Evolutionary conservation across 2,329 filamentous ascomycete genomes (phyloP).

Genomic region (Fusarium solani-melongenae): DNA sequence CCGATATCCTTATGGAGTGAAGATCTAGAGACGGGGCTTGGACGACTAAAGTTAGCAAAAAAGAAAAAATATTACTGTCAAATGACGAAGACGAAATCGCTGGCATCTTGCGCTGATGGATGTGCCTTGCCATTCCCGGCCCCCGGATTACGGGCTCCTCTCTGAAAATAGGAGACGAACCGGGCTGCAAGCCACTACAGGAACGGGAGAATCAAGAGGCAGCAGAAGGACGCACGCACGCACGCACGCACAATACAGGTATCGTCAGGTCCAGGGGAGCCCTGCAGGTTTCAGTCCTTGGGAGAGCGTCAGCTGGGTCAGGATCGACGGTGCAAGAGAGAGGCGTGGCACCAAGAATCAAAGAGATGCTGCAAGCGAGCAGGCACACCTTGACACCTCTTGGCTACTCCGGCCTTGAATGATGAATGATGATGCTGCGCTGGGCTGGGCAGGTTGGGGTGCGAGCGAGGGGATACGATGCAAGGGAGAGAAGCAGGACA

Average conservation of each 20-base stretch:
- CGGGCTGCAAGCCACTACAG: conserved; percentile 23
- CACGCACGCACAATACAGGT: not conserved
- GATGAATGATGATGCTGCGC: not conserved
- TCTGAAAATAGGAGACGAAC: conserved; percentile 23
- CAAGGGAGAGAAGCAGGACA: conserved; percentile 33
- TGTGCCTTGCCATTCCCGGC: conserved; percentile 1
- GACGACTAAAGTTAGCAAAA: not conserved
- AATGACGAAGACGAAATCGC: conserved; percentile 26
- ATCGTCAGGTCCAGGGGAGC: conserved; percentile 7
- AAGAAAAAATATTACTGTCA: not conserved
- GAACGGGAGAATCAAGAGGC: conserved; percentile 5
- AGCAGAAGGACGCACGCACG: not conserved
- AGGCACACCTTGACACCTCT: not conserved
- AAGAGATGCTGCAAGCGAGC: conserved; percentile 12
- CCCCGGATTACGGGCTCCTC: conserved; percentile 11
- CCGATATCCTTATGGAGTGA: conserved; percentile 5
- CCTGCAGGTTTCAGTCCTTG: conserved; percentile 34
- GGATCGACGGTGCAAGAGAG: conserved; percentile 31
- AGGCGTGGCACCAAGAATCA: conserved; percentile 15
- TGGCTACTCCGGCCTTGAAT: conserved; percentile 2
- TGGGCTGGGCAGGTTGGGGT: conserved; percentile 1
- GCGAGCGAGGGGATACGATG: conserved; percentile 12
- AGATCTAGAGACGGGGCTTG: conserved; percentile 2
- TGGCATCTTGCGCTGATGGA: not conserved
- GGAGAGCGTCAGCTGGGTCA: conserved; percentile 27